Evolutionary conservation across 208 protist species (phyloP).

Genomic region (Acanthamoeba lenticulata): DNA sequence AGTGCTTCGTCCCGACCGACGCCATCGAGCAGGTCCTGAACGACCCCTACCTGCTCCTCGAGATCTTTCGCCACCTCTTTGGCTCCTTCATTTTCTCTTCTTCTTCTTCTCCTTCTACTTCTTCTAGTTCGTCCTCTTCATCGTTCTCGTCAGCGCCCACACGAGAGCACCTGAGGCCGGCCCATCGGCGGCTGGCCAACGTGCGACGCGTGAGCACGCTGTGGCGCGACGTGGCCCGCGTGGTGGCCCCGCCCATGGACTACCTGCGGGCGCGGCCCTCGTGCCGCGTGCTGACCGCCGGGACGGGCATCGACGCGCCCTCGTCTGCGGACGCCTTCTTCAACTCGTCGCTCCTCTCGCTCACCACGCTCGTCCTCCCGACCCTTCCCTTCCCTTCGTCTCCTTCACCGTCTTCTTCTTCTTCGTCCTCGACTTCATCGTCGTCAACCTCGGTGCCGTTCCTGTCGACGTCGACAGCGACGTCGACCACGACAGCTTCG

Average conservation of each 20-base stretch:
- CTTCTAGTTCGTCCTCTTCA: neutral
- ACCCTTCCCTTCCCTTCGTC: neutral
- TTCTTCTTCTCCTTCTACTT: neutral
- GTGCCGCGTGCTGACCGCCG: neutral
- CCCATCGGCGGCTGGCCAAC: neutral
- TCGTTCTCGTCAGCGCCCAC: neutral
- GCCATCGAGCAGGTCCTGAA: neutral
- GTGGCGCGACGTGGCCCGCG: neutral
- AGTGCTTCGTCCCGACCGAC: neutral
- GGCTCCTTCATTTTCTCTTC: neutral
- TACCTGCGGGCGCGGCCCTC: neutral
- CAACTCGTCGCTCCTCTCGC: conserved; percentile 17
- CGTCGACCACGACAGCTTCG: neutral
- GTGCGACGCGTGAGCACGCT: neutral
- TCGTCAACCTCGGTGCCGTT: neutral
- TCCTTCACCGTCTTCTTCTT: neutral
- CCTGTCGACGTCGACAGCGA: neutral
- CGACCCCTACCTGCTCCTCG: neutral
- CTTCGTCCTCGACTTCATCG: neutral
- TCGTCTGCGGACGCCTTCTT: neutral
- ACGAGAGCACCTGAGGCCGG: neutral
- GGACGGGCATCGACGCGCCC: neutral
- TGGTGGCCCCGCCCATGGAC: neutral
- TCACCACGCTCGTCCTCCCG: neutral
- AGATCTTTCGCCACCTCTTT: neutral